These are phyloP conservation scores for Fraxinus americana DNA, from an alignment of 257 asterid species.

Conservation along the genomic window DNA sequence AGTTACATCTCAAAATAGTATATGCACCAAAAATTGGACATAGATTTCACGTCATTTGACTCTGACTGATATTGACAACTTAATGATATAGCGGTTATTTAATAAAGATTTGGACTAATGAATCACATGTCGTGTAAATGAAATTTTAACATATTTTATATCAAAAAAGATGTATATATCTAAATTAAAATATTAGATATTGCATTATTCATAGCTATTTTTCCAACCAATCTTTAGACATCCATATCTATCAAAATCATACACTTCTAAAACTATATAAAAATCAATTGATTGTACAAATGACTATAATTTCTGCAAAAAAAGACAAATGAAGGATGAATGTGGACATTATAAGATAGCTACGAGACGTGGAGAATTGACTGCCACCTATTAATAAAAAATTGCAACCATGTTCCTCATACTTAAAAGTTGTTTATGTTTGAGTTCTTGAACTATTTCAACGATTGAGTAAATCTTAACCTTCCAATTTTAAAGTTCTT, in stretches of 20 bases:
- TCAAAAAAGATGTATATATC: not conserved
- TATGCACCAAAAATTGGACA: too few relatives aligned
- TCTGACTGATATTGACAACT: too few relatives aligned
- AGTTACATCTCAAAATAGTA: too few relatives aligned
- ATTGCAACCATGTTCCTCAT: not conserved
- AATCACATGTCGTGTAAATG: too few relatives aligned
- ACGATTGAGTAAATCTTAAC: not conserved
- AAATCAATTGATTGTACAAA: not conserved
- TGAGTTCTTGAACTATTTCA: not conserved
- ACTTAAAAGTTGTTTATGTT: not conserved
- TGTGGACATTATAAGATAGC: not conserved
- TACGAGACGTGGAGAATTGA: not conserved
- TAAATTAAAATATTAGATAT: too few relatives aligned
- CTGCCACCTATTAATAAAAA: not conserved
- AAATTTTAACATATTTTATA: too few relatives aligned
- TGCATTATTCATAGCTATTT: too few relatives aligned
- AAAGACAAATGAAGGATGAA: not conserved
- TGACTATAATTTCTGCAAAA: not conserved
- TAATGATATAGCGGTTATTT: too few relatives aligned
- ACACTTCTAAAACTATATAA: not conserved
- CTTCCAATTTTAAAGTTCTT: not conserved
- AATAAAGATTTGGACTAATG: too few relatives aligned
- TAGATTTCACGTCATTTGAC: too few relatives aligned
- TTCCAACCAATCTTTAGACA: too few relatives aligned
- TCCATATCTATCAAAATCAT: not conserved